Evolutionary conservation across 768 basidiomycete genomes (phyloP).

Genomic region (Coprinopsis cinerea): DNA sequence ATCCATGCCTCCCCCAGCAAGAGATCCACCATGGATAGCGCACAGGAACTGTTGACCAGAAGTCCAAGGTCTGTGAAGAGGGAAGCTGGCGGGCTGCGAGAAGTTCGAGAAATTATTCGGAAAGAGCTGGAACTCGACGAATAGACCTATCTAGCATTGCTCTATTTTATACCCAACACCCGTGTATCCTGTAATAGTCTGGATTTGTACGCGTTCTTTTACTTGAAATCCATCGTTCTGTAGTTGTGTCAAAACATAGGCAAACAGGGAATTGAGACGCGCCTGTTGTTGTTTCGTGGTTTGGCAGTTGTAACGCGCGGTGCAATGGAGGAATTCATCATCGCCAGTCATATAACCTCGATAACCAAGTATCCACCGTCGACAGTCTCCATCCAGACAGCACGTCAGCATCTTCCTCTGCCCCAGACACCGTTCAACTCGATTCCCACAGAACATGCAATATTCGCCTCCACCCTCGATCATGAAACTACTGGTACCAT

Average conservation of each 20-base stretch:
- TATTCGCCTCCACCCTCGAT: constrained; percentile 52
- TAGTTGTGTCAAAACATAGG: background rate
- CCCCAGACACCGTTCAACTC: constrained; percentile 38
- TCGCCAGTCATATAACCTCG: constrained; percentile 60
- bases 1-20: constrained; percentile 46
- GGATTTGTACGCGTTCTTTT: background rate
- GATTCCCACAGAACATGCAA: constrained; percentile 68
- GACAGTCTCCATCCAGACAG: constrained; percentile 51
- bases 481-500: constrained; percentile 57
- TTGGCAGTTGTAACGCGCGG: background rate
- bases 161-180: background rate
- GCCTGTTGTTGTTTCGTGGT: background rate
- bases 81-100: constrained; percentile 67
- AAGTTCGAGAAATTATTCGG: constrained; percentile 78
- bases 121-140: constrained; percentile 71
- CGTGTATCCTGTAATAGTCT: background rate
- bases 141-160: constrained; percentile 29
- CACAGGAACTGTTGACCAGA: constrained; percentile 52
- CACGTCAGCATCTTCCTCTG: constrained; percentile 47
- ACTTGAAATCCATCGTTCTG: background rate
- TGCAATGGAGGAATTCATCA: constrained; percentile 32
- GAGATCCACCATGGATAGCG: constrained; percentile 50
- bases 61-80: constrained; percentile 70
- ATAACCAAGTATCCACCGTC: constrained; percentile 49
- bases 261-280: background rate